Evolutionary conservation across 768 basidiomycete genomes (phyloP).

Genomic region (Russula sp.): DNA sequence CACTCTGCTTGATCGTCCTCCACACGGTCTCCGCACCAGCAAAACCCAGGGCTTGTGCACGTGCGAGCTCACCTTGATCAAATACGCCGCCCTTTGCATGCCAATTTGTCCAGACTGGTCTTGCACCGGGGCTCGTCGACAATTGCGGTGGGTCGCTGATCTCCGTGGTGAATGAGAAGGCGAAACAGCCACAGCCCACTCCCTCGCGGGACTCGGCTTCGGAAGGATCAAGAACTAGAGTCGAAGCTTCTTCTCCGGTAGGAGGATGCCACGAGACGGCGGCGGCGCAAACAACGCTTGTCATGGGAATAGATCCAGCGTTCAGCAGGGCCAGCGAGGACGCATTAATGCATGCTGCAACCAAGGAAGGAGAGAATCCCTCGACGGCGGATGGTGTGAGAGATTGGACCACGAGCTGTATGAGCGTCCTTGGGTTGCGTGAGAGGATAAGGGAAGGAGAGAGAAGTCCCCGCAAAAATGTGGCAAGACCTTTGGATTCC

Average conservation of each 20-base stretch:
- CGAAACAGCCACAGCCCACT: slow-evolving; percentile 57
- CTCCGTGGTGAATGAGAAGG: slow-evolving; percentile 40
- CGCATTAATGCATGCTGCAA: slow-evolving; percentile 67
- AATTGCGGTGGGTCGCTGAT: background rate
- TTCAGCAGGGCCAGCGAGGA: slow-evolving; percentile 62
- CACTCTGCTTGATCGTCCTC: slow-evolving; percentile 40
- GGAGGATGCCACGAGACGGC: slow-evolving; percentile 40
- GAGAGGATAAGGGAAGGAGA: slow-evolving; percentile 59
- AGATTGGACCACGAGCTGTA: slow-evolving; percentile 74
- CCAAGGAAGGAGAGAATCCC: slow-evolving; percentile 29
- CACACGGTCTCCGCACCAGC: slow-evolving; percentile 44
- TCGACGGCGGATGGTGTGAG: slow-evolving; percentile 32
- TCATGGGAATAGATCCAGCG: slow-evolving; percentile 66
- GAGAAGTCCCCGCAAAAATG: slow-evolving; percentile 50
- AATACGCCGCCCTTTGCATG: slow-evolving; percentile 32
- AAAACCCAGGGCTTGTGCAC: slow-evolving; percentile 46
- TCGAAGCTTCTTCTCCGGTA: slow-evolving; percentile 24
- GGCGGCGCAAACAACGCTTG: slow-evolving; percentile 67
- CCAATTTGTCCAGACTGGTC: slow-evolving; percentile 56
- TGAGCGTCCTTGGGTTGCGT: slow-evolving; percentile 61
- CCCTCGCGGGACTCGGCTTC: slow-evolving; percentile 37
- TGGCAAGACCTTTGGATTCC: slow-evolving; percentile 53
- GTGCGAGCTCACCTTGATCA: slow-evolving; percentile 37
- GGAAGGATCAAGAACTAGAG: slow-evolving; percentile 48
- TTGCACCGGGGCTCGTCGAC: slow-evolving; percentile 21